A percentile compares a stretch with the other conserved stretches of the same genome.
phyloP scores from a whole-genome alignment of 108 stramenopile species.

The Licmophora abbreviata region DNA sequence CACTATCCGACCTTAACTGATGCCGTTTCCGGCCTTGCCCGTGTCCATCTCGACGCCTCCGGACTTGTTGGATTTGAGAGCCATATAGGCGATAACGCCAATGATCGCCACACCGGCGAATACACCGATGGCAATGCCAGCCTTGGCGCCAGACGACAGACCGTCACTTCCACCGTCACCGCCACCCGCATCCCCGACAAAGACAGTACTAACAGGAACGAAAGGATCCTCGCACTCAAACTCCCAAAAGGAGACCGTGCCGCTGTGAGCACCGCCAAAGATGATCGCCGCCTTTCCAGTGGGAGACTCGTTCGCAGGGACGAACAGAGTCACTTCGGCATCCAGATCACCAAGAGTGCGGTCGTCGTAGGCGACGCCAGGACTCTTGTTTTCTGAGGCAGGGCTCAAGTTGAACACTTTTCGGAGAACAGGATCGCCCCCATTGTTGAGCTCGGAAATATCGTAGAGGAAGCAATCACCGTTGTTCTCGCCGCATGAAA shows the following conservation, averaged over 20 bases:
- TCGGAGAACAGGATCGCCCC: conserved; percentile 7
- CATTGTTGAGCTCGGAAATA: conserved; percentile 8
- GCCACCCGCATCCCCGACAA: background rate
- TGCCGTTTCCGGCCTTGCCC: too few species aligned
- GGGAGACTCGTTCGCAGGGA: conserved; percentile 17
- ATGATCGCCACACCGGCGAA: conserved; percentile 15
- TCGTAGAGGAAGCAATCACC: conserved; percentile 17
- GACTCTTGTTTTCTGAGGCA: conserved; percentile 21
- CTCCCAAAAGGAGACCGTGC: conserved; percentile 29
- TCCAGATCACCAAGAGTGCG: conserved; percentile 38
- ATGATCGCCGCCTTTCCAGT: conserved; percentile 34
- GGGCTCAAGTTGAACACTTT: conserved; percentile 39
- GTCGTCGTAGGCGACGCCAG: conserved; percentile 29
- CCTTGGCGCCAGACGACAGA: conserved; percentile 43
- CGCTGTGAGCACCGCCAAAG: conserved; percentile 30
- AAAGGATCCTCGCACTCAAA: conserved; percentile 20
- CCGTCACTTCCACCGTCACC: background rate
- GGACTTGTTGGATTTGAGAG: too few species aligned
- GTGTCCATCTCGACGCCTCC: too few species aligned
- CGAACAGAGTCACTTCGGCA: conserved; percentile 29
- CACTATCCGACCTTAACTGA: too few species aligned
- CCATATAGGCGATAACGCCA: conserved; percentile 7
- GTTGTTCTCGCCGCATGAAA: conserved; percentile 14
- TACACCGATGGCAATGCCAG: conserved; percentile 16
- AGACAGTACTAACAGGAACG: background rate